Conservation (phyloP, 2,329 filamentous ascomycete species). For the Fusarium nematophilum region DNA sequence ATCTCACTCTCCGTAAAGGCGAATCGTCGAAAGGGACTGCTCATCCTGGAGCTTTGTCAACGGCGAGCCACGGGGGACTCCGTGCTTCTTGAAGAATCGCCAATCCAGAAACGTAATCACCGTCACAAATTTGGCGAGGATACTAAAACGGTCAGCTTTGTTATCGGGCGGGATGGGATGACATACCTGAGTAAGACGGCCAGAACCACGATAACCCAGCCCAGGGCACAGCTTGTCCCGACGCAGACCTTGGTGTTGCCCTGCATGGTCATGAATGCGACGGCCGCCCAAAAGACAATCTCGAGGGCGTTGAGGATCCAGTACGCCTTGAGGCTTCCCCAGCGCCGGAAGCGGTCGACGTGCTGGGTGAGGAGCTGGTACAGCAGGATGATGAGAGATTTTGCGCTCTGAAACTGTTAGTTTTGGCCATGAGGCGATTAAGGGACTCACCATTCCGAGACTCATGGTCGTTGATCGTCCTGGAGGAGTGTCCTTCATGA, state of each 20-base stretch:
- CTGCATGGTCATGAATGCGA: constrained; percentile 18
- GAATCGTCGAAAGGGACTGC: no score
- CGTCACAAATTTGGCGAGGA: no score
- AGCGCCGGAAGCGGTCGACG: constrained; percentile 46
- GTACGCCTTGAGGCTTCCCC: constrained; percentile 55
- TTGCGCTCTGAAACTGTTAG: constrained; percentile 28
- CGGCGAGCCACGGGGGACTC: no score
- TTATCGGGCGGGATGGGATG: no score
- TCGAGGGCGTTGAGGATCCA: constrained; percentile 55
- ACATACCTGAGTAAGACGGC: background rate
- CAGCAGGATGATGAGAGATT: constrained; percentile 53
- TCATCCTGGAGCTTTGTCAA: no score
- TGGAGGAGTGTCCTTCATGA: constrained; percentile 18
- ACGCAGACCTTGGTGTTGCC: constrained; percentile 15
- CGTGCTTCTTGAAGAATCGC: no score
- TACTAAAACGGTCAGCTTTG: no score
- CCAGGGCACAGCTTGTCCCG: constrained; percentile 14
- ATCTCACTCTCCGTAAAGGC: no score
- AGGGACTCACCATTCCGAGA: constrained; percentile 29
- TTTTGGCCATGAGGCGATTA: constrained; percentile 16
- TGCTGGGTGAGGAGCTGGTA: constrained; percentile 56
- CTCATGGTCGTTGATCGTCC: constrained; percentile 33
- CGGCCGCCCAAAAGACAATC: constrained; percentile 53
- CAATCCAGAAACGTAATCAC: no score
- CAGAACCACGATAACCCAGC: constrained; percentile 19